Conservation (phyloP, 176 grass and related monocot genomes). For the Oropetium thomaeum region DNA sequence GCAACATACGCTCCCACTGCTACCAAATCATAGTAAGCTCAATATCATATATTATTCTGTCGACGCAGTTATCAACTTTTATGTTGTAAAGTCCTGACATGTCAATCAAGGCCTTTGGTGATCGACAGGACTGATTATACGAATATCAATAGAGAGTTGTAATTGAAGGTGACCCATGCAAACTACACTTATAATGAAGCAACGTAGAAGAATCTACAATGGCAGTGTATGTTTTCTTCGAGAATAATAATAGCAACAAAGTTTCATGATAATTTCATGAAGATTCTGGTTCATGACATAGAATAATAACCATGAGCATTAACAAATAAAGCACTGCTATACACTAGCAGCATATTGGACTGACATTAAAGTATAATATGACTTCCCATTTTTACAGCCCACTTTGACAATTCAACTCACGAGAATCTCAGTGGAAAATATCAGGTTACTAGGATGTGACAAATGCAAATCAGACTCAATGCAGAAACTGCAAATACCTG, state of each 20-base stretch:
- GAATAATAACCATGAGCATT: not conserved
- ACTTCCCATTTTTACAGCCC: not conserved
- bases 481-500: conserved; percentile 50
- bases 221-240: not conserved
- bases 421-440: conserved; percentile 1
- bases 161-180: not conserved
- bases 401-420: not conserved
- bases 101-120: not conserved
- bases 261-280: not conserved
- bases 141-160: not conserved
- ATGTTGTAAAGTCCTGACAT: not conserved
- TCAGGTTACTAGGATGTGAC: not conserved
- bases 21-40: not conserved
- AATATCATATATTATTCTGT: not conserved
- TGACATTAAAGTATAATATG: not conserved
- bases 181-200: not conserved
- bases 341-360: not conserved
- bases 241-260: not conserved
- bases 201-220: not conserved
- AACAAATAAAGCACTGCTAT: not conserved
- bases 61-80: not conserved
- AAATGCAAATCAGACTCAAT: not conserved
- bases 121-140: conserved; percentile 4
- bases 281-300: not conserved
- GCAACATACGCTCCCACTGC: not conserved